phyloP scores from a whole-genome alignment of 129 eudicot species.

The Lonicera japonica region DNA sequence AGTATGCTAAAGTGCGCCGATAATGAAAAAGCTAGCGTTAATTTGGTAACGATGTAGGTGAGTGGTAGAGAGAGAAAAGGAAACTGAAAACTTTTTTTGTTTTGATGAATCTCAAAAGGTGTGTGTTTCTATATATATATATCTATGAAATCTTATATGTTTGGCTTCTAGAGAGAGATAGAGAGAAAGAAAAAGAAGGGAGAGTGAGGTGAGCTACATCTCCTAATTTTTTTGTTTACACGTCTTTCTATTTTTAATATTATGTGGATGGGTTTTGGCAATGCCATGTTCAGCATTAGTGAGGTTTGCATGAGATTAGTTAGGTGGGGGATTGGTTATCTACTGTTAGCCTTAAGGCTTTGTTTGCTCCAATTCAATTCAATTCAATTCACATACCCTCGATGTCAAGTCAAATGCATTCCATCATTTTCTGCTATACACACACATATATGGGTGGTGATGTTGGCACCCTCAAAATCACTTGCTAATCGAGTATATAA shows the following conservation, averaged over 20 bases:
- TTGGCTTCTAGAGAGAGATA: background rate
- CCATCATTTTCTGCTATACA: too few species aligned
- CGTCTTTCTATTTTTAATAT: conserved; percentile 9
- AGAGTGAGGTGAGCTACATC: conserved; percentile 35
- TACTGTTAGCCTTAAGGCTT: background rate
- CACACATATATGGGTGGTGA: too few species aligned
- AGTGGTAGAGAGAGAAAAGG: background rate
- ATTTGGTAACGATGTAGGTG: background rate
- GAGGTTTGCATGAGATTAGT: background rate
- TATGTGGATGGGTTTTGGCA: background rate
- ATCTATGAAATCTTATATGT: too few species aligned
- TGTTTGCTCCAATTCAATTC: background rate
- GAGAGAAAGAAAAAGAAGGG: background rate
- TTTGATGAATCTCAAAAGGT: background rate
- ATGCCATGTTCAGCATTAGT: background rate
- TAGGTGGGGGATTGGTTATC: conserved; percentile 40
- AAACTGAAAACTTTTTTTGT: background rate
- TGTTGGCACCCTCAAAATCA: too few species aligned
- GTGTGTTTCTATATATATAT: background rate
- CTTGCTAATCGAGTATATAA: too few species aligned
- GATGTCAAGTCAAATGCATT: too few species aligned
- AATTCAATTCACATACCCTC: too few species aligned
- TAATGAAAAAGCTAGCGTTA: background rate
- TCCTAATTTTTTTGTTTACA: conserved; percentile 32
- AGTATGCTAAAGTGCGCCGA: background rate